phyloP scores from a whole-genome alignment of 139 green algal species.

The Volvox reticuliferus region DNA sequence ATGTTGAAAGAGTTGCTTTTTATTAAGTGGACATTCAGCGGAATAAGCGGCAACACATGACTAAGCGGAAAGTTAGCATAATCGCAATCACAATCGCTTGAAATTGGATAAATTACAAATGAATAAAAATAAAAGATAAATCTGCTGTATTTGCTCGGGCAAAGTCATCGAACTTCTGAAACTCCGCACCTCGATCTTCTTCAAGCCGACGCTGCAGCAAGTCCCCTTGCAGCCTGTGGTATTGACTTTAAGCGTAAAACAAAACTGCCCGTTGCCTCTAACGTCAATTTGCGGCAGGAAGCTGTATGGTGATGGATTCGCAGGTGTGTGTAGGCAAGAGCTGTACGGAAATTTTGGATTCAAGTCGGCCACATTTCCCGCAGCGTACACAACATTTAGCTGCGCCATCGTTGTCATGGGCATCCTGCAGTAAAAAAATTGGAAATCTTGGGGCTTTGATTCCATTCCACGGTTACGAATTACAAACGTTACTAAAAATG shows the following conservation, averaged over 20 bases:
- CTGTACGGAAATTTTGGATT: not conserved
- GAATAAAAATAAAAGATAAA: too few relatives aligned
- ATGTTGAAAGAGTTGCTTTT: too few relatives aligned
- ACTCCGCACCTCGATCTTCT: conserved; percentile 1
- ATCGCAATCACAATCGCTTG: too few relatives aligned
- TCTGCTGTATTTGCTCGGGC: too few relatives aligned
- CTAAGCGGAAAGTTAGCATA: not conserved
- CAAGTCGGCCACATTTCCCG: not conserved
- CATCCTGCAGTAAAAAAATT: too few relatives aligned
- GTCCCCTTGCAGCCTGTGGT: not conserved
- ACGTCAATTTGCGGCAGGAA: not conserved
- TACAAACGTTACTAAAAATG: too few relatives aligned
- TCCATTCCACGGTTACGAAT: too few relatives aligned
- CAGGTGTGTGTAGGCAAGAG: not conserved
- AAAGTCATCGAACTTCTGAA: too few relatives aligned
- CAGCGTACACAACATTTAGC: too few relatives aligned
- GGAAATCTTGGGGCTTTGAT: too few relatives aligned
- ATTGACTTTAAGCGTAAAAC: not conserved
- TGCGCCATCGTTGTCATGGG: too few relatives aligned
- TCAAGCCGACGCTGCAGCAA: not conserved
- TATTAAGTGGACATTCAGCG: not conserved
- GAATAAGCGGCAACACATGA: not conserved
- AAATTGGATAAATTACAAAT: too few relatives aligned
- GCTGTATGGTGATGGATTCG: not conserved
- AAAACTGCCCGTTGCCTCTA: not conserved